Evolutionary conservation across 768 basidiomycete genomes (phyloP).

Genomic region (Pisolithus orientalis): DNA sequence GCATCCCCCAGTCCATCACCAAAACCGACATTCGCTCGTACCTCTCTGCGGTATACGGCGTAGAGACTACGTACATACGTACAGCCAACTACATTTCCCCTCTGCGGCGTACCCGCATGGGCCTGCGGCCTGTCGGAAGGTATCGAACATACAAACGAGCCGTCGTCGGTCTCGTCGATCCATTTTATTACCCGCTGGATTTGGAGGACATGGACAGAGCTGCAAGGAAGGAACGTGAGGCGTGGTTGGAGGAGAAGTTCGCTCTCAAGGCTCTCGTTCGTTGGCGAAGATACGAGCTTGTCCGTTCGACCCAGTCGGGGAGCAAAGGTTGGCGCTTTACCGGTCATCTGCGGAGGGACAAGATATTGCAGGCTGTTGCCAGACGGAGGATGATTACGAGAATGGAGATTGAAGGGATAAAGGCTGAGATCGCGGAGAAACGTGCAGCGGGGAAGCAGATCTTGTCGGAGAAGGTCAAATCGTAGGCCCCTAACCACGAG

Average conservation of each 20-base stretch:
- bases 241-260: conserved; percentile 62
- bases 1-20: conserved; percentile 81
- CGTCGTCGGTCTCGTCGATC: conserved; percentile 84
- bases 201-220: conserved; percentile 67
- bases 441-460: conserved; percentile 19
- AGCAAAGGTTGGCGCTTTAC: conserved; percentile 35
- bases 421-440: conserved; percentile 24
- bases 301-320: conserved; percentile 31
- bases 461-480: conserved; percentile 14
- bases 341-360: conserved; percentile 37
- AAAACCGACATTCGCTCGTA: conserved; percentile 91
- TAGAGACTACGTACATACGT: conserved; percentile 88
- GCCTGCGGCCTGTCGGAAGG: conserved; percentile 26
- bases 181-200: conserved; percentile 88
- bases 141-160: conserved; percentile 81
- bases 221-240: conserved; percentile 48
- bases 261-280: conserved; percentile 31
- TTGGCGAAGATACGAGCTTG: conserved; percentile 26
- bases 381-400: conserved; percentile 39
- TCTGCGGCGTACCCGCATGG: conserved; percentile 25
- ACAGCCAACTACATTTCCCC: conserved; percentile 86
- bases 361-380: conserved; percentile 47
- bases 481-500: conserved; percentile 3
- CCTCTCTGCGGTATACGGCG: conserved; percentile 77
- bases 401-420: conserved; percentile 32